phyloP scores from a whole-genome alignment of 345 rosid species.

The Salix dunnii region DNA sequence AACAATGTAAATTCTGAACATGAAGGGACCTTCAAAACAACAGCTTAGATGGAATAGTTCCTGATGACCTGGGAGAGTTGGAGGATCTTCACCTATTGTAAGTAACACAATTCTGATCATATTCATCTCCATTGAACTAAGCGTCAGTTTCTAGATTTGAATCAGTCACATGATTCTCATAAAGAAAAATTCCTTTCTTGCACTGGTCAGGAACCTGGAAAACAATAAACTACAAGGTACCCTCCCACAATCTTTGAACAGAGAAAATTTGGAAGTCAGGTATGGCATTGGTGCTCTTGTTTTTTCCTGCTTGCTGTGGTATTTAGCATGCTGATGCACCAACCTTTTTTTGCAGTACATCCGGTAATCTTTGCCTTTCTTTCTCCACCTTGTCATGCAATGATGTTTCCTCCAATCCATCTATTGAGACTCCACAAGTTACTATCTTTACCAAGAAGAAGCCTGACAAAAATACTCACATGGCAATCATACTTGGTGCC shows the following conservation, averaged over 20 bases:
- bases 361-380: constrained; percentile 76
- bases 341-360: constrained; percentile 44
- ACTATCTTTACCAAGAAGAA: constrained; percentile 51
- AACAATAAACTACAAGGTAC: constrained; percentile 72
- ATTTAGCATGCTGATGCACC: constrained; percentile 13
- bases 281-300: constrained; percentile 21
- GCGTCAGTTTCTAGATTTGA: neutral
- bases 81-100: constrained; percentile 70
- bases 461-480: constrained; percentile 33
- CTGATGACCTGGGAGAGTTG: constrained; percentile 66
- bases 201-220: constrained; percentile 65
- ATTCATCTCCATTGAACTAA: neutral
- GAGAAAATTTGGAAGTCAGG: constrained; percentile 69
- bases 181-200: neutral
- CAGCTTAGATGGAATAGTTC: constrained; percentile 68
- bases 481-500: constrained; percentile 53
- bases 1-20: constrained; percentile 1
- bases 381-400: constrained; percentile 59
- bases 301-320: neutral
- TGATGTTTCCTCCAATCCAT: constrained; percentile 55
- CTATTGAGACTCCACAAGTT: constrained; percentile 75
- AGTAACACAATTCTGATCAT: constrained; percentile 27
- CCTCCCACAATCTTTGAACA: constrained; percentile 68
- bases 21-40: constrained; percentile 83
- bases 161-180: neutral